Conservation (phyloP, 495 filamentous ascomycete species). For the Penicillium waksmanii region DNA sequence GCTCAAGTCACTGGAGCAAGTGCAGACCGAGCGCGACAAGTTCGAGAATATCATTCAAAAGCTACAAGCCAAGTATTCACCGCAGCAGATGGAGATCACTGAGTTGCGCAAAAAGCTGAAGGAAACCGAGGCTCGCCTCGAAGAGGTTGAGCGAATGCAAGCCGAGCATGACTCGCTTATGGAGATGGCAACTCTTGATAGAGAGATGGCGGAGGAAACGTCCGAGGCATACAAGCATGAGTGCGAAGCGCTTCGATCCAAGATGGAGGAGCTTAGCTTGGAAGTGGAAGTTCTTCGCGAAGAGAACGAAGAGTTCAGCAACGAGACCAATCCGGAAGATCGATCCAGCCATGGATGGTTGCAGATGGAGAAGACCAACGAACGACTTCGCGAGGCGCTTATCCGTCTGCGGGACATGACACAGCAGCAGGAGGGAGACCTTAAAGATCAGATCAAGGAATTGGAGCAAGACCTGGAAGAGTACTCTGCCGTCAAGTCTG, state of each 20-base stretch:
- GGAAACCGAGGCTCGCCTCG: slow-evolving; percentile 69
- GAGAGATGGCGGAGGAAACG: slow-evolving; percentile 96
- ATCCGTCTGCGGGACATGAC: slow-evolving; percentile 83
- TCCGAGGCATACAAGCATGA: slow-evolving; percentile 81
- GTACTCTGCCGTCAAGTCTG: slow-evolving; percentile 67
- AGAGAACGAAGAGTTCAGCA: slow-evolving; percentile 80
- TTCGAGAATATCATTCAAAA: slow-evolving; percentile 91
- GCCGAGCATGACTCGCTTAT: slow-evolving; percentile 81
- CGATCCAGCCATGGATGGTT: slow-evolving; percentile 83
- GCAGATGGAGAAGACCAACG: slow-evolving; percentile 88
- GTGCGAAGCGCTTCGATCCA: slow-evolving; percentile 73
- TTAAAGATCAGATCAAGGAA: slow-evolving; percentile 74
- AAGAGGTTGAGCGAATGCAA: slow-evolving; percentile 71
- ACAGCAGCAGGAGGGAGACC: slow-evolving; percentile 80
- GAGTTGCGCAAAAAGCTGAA: slow-evolving; percentile 77
- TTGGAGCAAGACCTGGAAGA: slow-evolving; percentile 80
- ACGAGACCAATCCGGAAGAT: slow-evolving; percentile 88
- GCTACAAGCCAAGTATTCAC: slow-evolving; percentile 84
- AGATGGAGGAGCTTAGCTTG: slow-evolving; percentile 80
- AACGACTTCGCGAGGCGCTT: slow-evolving; percentile 84
- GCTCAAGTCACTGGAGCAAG: slow-evolving; percentile 73
- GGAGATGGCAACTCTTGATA: slow-evolving; percentile 87
- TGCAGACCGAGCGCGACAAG: slow-evolving; percentile 80
- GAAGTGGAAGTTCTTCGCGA: slow-evolving; percentile 86
- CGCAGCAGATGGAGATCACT: slow-evolving; percentile 78